Evolutionary conservation across 257 asterid species (phyloP).

Genomic region (Plantago major): DNA sequence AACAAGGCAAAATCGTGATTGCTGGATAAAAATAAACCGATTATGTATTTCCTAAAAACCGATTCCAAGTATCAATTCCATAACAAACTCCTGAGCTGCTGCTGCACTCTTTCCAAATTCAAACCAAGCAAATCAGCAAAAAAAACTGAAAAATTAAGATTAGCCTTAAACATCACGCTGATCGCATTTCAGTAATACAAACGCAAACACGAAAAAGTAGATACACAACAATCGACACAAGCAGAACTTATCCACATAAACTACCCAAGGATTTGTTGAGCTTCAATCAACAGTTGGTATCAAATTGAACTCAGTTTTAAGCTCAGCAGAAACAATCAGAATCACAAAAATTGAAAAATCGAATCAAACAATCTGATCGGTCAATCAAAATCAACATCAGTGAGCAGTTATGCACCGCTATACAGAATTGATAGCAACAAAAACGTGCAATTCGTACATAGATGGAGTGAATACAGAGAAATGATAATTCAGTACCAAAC

Average conservation of each 20-base stretch:
- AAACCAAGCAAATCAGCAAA: neutral
- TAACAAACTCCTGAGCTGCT: too few species aligned
- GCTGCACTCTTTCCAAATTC: too few species aligned
- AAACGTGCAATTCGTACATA: too few species aligned
- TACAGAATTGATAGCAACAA: too few species aligned
- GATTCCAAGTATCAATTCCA: neutral
- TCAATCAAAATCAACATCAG: neutral
- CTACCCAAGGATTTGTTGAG: neutral
- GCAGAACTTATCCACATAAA: neutral
- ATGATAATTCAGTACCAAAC: too few species aligned
- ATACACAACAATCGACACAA: neutral
- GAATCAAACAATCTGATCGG: neutral
- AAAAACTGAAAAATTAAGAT: neutral
- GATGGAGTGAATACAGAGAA: too few species aligned
- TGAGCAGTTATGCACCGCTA: too few species aligned
- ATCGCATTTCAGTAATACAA: neutral
- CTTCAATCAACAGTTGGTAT: neutral
- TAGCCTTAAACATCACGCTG: neutral
- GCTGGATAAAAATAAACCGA: neutral
- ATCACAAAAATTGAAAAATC: neutral
- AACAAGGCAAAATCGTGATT: neutral
- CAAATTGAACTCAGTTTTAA: neutral
- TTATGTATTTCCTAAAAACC: neutral
- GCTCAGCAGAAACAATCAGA: slow-evolving; percentile 1
- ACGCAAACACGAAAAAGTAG: too few species aligned